Evolutionary conservation across 192 early-diverging fungal species (phyloP).

Genomic region (Coemansia sp.): DNA sequence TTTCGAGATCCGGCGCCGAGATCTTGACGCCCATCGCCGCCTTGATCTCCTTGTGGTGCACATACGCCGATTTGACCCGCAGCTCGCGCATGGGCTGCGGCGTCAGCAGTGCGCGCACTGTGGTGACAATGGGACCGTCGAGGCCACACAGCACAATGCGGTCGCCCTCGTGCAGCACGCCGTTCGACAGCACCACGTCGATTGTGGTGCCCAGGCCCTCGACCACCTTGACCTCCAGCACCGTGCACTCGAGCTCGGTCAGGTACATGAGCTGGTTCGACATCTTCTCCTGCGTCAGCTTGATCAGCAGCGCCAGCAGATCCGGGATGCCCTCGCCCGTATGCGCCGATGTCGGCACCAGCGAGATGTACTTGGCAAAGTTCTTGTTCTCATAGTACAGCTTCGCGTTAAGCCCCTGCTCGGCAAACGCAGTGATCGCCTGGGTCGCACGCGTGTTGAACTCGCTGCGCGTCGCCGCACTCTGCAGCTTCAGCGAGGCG

Average conservation of each 20-base stretch:
- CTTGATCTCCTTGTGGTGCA: conserved; percentile 95
- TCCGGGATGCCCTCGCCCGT: conserved; percentile 99
- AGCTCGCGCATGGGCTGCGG: conserved; percentile 98
- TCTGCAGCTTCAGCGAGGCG: conserved; percentile 74
- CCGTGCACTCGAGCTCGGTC: conserved; percentile 93
- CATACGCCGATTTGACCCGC: conserved; percentile 92
- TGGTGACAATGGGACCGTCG: conserved; percentile 91
- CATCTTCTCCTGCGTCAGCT: conserved; percentile 92
- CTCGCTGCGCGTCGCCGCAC: conserved; percentile 69
- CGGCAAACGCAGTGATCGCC: conserved; percentile 83
- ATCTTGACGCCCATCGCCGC: conserved; percentile 97
- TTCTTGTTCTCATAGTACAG: conserved; percentile 97
- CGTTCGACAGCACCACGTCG: conserved; percentile 95
- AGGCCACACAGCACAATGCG: conserved; percentile 89
- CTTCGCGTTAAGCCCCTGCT: conserved; percentile 91
- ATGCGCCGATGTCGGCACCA: conserved; percentile 96
- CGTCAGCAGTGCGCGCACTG: conserved; percentile 90
- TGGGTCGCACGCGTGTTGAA: conserved; percentile 76
- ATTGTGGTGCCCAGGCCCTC: conserved; percentile 98
- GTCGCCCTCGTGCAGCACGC: conserved; percentile 91
- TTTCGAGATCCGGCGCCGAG: conserved; percentile 86
- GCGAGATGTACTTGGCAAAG: conserved; percentile 88
- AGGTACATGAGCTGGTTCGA: conserved; percentile 94
- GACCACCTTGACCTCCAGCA: conserved; percentile 98
- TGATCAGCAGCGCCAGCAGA: conserved; percentile 84